Conservation (phyloP, 768 basidiomycete genomes). For the Lentinula guzmanii region DNA sequence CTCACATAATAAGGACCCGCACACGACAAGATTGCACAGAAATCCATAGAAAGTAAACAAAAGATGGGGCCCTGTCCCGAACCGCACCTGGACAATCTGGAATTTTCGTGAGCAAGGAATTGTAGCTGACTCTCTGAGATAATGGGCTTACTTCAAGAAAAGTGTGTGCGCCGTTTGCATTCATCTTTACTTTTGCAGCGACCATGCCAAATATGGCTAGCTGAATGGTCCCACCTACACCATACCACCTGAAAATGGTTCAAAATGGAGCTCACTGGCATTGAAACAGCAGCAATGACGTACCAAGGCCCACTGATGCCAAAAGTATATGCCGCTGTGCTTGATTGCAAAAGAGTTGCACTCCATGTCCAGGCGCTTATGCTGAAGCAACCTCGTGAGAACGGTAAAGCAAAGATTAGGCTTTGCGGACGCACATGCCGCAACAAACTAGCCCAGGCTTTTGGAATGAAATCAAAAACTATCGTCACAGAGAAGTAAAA, state of each 20-base stretch:
- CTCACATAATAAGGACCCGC: conserved; percentile 43
- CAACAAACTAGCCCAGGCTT: conserved; percentile 45
- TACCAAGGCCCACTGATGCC: conserved; percentile 47
- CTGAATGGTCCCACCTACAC: conserved; percentile 46
- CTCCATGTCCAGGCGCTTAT: conserved; percentile 57
- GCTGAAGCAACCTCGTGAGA: conserved; percentile 13
- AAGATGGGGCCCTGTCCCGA: conserved; percentile 39
- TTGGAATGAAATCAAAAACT: not conserved
- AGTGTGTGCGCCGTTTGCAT: conserved; percentile 52
- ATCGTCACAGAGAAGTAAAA: not conserved
- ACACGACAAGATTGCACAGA: conserved; percentile 44
- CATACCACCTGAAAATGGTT: conserved; percentile 35
- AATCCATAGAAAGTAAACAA: conserved; percentile 50
- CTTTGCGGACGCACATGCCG: conserved; percentile 29
- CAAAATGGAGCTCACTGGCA: not conserved
- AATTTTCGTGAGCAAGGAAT: not conserved
- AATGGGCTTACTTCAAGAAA: conserved; percentile 37
- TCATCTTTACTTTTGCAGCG: conserved; percentile 53
- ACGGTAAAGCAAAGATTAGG: not conserved
- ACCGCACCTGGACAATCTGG: conserved; percentile 43
- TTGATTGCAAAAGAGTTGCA: conserved; percentile 48
- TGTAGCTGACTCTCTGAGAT: not conserved
- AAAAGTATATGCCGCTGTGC: conserved; percentile 45
- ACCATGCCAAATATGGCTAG: conserved; percentile 47
- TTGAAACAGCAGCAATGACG: not conserved